phyloP scores from a whole-genome alignment of 1,284 basidiomycete genomes.

The Tilletia indica region DNA sequence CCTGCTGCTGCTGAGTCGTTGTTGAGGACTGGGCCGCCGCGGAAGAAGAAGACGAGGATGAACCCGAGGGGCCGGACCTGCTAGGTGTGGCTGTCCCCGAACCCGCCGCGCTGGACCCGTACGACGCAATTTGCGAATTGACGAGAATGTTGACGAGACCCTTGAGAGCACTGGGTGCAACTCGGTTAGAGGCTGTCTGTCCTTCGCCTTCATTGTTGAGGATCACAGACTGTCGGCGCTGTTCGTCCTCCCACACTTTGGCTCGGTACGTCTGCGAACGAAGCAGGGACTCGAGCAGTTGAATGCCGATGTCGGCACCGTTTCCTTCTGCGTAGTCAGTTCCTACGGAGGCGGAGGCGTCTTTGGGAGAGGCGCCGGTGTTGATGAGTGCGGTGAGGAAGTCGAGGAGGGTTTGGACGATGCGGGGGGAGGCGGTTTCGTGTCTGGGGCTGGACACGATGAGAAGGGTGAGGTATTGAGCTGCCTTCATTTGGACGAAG shows the following conservation, averaged over 20 bases:
- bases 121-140: slow-evolving; percentile 27
- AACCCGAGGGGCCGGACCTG: not conserved
- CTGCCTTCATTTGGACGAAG: slow-evolving; percentile 83
- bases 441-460: slow-evolving; percentile 63
- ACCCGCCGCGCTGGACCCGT: slow-evolving; percentile 28
- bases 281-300: slow-evolving; percentile 82
- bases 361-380: slow-evolving; percentile 29
- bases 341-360: slow-evolving; percentile 28
- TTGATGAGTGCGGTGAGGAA: slow-evolving; percentile 24
- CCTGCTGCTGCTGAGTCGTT: not conserved
- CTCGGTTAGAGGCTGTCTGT: slow-evolving; percentile 13
- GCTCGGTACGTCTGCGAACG: slow-evolving; percentile 73
- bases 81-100: slow-evolving; percentile 31
- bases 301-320: slow-evolving; percentile 83
- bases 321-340: slow-evolving; percentile 58
- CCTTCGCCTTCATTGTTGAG: slow-evolving; percentile 21
- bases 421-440: slow-evolving; percentile 27
- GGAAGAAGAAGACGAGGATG: not conserved
- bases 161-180: slow-evolving; percentile 38
- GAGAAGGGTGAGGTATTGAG: slow-evolving; percentile 82
- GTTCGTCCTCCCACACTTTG: slow-evolving; percentile 58
- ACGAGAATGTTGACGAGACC: slow-evolving; percentile 35
- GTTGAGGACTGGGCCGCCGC: not conserved
- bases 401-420: slow-evolving; percentile 20
- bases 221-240: slow-evolving; percentile 34